Conservation (phyloP, 1,284 basidiomycete genomes). For the Puccinia novopanici region DNA sequence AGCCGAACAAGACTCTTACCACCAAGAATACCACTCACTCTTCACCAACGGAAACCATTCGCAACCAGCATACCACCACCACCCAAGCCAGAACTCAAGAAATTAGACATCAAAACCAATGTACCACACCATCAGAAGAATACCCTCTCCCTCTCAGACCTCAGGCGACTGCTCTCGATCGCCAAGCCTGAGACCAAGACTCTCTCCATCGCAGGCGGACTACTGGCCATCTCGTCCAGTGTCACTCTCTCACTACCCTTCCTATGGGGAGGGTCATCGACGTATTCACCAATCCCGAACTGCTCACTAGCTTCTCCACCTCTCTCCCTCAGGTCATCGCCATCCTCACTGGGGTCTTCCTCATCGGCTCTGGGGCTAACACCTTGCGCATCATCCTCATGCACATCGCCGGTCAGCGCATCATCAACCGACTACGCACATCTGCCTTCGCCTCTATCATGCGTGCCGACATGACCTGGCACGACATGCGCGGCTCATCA, state of each 20-base stretch:
- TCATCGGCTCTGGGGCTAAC: slow-evolving; percentile 82
- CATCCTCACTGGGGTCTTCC: slow-evolving; percentile 76
- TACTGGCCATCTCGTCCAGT: slow-evolving; percentile 60
- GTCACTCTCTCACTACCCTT: slow-evolving; percentile 90
- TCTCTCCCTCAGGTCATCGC: slow-evolving; percentile 78
- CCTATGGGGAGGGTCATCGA: slow-evolving; percentile 85
- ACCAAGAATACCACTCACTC: background rate
- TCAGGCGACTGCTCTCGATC: slow-evolving; percentile 55
- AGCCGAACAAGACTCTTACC: background rate
- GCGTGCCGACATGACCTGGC: slow-evolving; percentile 55
- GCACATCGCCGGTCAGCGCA: slow-evolving; percentile 83
- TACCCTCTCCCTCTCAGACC: slow-evolving; percentile 4
- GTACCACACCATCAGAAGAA: background rate
- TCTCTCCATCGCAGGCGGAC: slow-evolving; percentile 55
- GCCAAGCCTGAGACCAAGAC: slow-evolving; percentile 56
- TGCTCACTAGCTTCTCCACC: slow-evolving; percentile 62
- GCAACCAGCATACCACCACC: too few species aligned
- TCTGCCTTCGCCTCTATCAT: slow-evolving; percentile 2
- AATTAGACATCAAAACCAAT: background rate
- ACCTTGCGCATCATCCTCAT: slow-evolving; percentile 84
- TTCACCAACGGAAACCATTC: too few species aligned
- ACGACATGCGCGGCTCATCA: slow-evolving; percentile 53
- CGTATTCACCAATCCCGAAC: slow-evolving; percentile 74
- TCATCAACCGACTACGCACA: slow-evolving; percentile 78
- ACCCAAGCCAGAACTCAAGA: background rate